phyloP scores from a whole-genome alignment of 2,329 filamentous ascomycete genomes.

The Nothophaeocryptopus gaeumannii region DNA sequence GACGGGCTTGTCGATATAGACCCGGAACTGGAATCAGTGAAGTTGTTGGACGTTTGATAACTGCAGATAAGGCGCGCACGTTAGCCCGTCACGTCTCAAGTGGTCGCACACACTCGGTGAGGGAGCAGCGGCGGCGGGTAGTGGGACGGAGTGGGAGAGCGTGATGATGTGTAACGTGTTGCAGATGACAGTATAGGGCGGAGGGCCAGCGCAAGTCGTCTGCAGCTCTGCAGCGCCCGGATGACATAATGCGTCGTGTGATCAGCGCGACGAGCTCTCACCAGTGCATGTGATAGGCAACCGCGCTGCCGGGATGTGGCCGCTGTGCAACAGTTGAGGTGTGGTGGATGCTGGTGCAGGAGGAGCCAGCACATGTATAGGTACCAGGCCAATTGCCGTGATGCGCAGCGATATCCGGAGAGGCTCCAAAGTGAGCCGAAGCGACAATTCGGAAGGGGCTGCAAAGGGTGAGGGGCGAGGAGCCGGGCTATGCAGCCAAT shows the following conservation, averaged over 20 bases:
- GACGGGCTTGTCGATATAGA: slow-evolving; percentile 53
- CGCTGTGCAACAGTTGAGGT: slow-evolving; percentile 12
- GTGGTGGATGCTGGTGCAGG: slow-evolving; percentile 19
- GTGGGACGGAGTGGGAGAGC: slow-evolving; percentile 6
- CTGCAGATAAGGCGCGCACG: slow-evolving; percentile 27
- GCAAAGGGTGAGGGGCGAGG: slow-evolving; percentile 13
- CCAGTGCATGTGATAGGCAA: slow-evolving; percentile 21
- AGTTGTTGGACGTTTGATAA: slow-evolving; percentile 50
- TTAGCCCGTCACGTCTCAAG: slow-evolving; percentile 18
- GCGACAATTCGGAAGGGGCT: slow-evolving; percentile 14
- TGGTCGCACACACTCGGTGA: slow-evolving; percentile 10
- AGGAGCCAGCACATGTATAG: slow-evolving; percentile 10
- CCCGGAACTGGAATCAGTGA: slow-evolving; percentile 57
- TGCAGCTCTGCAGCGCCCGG: slow-evolving; percentile 17
- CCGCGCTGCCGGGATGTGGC: slow-evolving; percentile 18
- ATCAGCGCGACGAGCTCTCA: slow-evolving; percentile 17
- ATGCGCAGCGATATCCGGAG: slow-evolving; percentile 10
- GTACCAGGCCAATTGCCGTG: slow-evolving; percentile 20
- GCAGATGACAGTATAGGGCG: slow-evolving; percentile 19
- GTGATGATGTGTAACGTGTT: slow-evolving; percentile 26
- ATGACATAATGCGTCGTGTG: slow-evolving; percentile 27
- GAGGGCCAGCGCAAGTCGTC: slow-evolving; percentile 12
- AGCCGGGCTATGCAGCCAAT: slow-evolving; percentile 20
- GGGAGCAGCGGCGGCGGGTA: slow-evolving; percentile 4
- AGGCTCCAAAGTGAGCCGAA: slow-evolving; percentile 15